A percentile compares a stretch with the other conserved stretches of the same genome.
phyloP scores from a whole-genome alignment of 2,329 filamentous ascomycete genomes.

The Aspergillus eucalypticola region DNA sequence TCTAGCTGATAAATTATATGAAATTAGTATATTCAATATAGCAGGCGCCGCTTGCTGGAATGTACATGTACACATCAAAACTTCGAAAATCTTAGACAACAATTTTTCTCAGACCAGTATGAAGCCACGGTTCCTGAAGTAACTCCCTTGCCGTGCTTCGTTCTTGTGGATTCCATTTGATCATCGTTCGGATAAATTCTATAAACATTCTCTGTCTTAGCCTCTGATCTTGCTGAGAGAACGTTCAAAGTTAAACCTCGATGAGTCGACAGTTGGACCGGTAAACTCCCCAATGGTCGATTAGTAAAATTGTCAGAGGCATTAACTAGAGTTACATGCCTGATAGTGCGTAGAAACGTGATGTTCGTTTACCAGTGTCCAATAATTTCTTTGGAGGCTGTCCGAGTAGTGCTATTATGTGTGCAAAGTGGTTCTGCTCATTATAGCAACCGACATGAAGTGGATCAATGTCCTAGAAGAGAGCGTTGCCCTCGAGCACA shows the following conservation, averaged over 20 bases:
- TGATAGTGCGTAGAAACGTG: not conserved
- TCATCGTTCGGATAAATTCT: conserved; percentile 32
- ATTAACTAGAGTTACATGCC: not conserved
- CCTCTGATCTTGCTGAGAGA: conserved; percentile 21
- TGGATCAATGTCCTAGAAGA: conserved; percentile 29
- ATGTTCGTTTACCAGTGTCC: not conserved
- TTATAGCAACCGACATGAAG: conserved; percentile 28
- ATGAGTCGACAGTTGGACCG: not conserved
- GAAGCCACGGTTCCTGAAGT: conserved; percentile 37
- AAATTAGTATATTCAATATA: no score
- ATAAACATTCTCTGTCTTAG: conserved; percentile 34
- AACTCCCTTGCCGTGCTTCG: conserved; percentile 35
- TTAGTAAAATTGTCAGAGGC: not conserved
- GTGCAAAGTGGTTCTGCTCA: conserved; percentile 22
- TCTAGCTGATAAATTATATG: no score
- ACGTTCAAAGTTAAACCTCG: conserved; percentile 17
- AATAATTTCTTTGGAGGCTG: not conserved
- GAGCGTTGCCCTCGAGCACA: conserved; percentile 30
- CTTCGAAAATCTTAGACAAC: no score
- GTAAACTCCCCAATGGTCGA: not conserved
- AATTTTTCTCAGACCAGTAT: not conserved
- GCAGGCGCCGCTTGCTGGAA: no score
- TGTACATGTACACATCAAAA: no score
- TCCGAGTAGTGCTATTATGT: not conserved
- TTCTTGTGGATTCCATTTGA: conserved; percentile 34